Percentiles rank a stretch among this genome's conserved stretches.
These are phyloP conservation scores for Paramecium pentaurelia DNA, from an alignment of 73 alveolate genomes.

Conservation along the genomic window DNA sequence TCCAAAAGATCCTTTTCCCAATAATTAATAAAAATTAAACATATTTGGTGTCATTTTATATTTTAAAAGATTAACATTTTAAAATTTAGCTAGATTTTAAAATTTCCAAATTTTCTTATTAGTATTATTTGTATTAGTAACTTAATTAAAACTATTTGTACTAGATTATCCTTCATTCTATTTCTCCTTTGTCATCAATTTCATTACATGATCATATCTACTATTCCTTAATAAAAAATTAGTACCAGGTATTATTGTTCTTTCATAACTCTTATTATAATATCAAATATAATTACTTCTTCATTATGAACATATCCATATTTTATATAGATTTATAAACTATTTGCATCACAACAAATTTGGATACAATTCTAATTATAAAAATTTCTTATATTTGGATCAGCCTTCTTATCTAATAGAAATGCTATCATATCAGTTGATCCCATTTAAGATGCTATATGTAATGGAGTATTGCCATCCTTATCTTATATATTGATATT, in stretches of 20 bases:
- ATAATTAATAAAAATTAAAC: conserved; percentile 62
- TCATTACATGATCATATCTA: conserved; percentile 63
- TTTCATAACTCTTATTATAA: conserved; percentile 65
- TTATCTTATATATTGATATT: conserved; percentile 77
- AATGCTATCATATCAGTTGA: conserved; percentile 71
- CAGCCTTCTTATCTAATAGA: conserved; percentile 71
- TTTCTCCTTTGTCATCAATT: background rate
- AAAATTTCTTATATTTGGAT: conserved; percentile 66
- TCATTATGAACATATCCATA: conserved; percentile 46
- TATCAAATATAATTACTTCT: background rate
- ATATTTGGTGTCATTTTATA: conserved; percentile 65
- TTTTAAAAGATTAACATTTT: background rate
- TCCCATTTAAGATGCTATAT: conserved; percentile 79
- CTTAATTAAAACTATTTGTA: conserved; percentile 32
- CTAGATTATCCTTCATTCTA: background rate
- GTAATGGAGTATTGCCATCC: conserved; percentile 89
- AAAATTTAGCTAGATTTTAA: conserved; percentile 7
- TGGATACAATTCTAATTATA: conserved; percentile 71
- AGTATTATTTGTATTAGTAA: background rate
- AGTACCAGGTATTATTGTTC: conserved; percentile 58
- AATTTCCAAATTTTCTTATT: conserved; percentile 26
- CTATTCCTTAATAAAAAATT: conserved; percentile 57
- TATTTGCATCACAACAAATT: conserved; percentile 63
- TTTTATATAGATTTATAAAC: conserved; percentile 53
- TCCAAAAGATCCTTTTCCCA: conserved; percentile 67